These are phyloP conservation scores for Dactylellina cionopaga DNA, from an alignment of 2,329 filamentous ascomycete genomes.

Conservation along the genomic window DNA sequence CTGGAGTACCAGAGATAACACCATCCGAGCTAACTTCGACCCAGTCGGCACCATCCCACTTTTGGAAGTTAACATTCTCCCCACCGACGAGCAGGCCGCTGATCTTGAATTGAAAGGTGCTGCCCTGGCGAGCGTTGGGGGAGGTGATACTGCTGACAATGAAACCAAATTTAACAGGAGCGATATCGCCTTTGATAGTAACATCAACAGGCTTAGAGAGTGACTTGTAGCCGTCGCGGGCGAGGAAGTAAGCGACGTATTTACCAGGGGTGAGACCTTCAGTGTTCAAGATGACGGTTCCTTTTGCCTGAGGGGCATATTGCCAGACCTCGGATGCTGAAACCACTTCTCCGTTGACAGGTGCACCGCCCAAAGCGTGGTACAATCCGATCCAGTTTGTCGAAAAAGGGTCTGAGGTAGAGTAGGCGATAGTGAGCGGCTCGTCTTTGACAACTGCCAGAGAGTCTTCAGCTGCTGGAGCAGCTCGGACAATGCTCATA, in stretches of 20 bases:
- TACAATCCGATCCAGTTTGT: conserved; percentile 62
- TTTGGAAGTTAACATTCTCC: conserved; percentile 58
- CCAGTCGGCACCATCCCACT: conserved; percentile 58
- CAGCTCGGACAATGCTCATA: neutral
- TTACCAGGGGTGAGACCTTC: conserved; percentile 79
- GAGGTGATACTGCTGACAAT: conserved; percentile 58
- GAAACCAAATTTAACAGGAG: conserved; percentile 55
- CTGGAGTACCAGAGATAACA: conserved; percentile 60
- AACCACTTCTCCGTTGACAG: conserved; percentile 58
- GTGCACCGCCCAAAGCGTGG: conserved; percentile 59
- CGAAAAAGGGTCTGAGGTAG: conserved; percentile 56
- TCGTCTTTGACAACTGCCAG: conserved; percentile 8
- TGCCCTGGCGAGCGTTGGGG: conserved; percentile 60
- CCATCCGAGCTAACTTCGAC: conserved; percentile 59
- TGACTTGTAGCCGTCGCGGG: conserved; percentile 72
- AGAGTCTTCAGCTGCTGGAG: conserved; percentile 1
- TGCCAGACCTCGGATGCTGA: conserved; percentile 59
- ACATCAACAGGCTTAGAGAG: conserved; percentile 60
- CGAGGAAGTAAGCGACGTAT: conserved; percentile 76
- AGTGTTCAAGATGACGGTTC: conserved; percentile 86
- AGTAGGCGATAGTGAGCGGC: conserved; percentile 59
- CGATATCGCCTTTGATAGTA: conserved; percentile 44
- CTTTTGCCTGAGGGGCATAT: conserved; percentile 59
- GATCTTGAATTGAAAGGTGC: conserved; percentile 59
- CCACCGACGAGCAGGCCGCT: conserved; percentile 59